These are phyloP conservation scores for Udeniomyces megalosporus DNA, from an alignment of 768 basidiomycete genomes.

Conservation along the genomic window DNA sequence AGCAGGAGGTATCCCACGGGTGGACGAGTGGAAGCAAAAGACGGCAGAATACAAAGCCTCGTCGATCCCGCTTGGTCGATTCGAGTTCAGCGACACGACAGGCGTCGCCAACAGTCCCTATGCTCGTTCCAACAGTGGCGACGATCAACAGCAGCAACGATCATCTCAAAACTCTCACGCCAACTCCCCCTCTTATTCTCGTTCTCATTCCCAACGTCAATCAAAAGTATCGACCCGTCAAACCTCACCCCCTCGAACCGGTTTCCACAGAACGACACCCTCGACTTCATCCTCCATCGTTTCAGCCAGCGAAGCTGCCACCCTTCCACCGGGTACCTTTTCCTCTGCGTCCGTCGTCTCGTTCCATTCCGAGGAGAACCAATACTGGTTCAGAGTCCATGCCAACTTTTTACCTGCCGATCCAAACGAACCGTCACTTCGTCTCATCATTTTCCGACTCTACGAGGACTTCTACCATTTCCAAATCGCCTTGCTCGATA, in stretches of 20 bases:
- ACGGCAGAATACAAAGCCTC: constrained; percentile 91
- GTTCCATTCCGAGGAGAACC: constrained; percentile 86
- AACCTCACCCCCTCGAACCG: not conserved
- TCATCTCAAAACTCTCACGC: constrained; percentile 14
- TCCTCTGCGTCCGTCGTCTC: constrained; percentile 77
- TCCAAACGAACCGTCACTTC: constrained; percentile 40
- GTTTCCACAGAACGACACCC: not conserved
- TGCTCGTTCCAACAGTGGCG: constrained; percentile 14
- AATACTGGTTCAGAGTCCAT: constrained; percentile 89
- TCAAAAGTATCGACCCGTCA: too few species aligned
- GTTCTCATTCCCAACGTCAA: not conserved
- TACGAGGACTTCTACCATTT: constrained; percentile 99
- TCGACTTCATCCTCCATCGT: too few species aligned
- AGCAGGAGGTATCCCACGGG: constrained; percentile 71
- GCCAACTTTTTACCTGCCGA: constrained; percentile 74
- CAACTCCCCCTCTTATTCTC: constrained; percentile 17
- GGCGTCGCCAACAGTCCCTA: constrained; percentile 38
- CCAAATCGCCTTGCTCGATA: constrained; percentile 70
- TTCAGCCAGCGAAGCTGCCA: not conserved
- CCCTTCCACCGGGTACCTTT: constrained; percentile 46
- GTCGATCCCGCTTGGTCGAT: constrained; percentile 82
- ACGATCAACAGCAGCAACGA: constrained; percentile 1
- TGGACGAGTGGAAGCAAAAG: constrained; percentile 98
- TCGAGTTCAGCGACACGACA: constrained; percentile 42
- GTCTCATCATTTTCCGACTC: constrained; percentile 76